Evolutionary conservation across 2,329 filamentous ascomycete species (phyloP), one percentile per base, ranked within the genome.

Genomic region (Neonectria faginata): DNA sequence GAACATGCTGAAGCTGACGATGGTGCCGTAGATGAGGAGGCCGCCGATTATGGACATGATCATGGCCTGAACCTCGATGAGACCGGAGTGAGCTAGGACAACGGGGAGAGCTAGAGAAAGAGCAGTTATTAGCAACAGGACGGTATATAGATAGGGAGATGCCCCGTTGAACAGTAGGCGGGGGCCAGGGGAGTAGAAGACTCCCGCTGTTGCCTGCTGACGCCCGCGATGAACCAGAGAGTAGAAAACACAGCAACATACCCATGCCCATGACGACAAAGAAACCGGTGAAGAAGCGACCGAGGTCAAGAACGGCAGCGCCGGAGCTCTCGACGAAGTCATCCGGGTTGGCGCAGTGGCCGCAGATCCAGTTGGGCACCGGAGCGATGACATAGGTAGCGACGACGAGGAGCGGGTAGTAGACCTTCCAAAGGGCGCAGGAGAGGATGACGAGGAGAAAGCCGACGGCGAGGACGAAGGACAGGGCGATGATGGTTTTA

Each of bases 361-460:
- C 84, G 81, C 94, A 97, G 80, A 98, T 91, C 92, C 94, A 98
- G 87, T 99, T 99, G 67, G 96, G 96, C 62, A 99, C 81, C 31
- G 96, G 96, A 60, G 96, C 96, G 74, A 98, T 79, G 70, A 97
- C 89, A 84, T 97, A 99, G 74, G 95, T 98, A 73, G 90, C 95
- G 68, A 99, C 96, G 73, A 99, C 96, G 69, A 98, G 89, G 69
- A 99, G 89, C 60, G 96, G 94, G 75, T 96, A 93, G 88, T 97
- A 99, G 81, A 93, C 93, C 78, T 95, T 88, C 88, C 92, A 99
- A 72, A 99, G 89, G 55, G 96, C 96, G 78, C 94, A 97, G 68
- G 94, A 97, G 75, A 99, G 92, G 81, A 99, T 99, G 73, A 98
- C 96, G 73, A 99, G 93, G 75, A 99, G 92, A 84, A 99, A 99